Conservation (phyloP, 2,329 filamentous ascomycete genomes). For the Corniculantispora saksenae region DNA sequence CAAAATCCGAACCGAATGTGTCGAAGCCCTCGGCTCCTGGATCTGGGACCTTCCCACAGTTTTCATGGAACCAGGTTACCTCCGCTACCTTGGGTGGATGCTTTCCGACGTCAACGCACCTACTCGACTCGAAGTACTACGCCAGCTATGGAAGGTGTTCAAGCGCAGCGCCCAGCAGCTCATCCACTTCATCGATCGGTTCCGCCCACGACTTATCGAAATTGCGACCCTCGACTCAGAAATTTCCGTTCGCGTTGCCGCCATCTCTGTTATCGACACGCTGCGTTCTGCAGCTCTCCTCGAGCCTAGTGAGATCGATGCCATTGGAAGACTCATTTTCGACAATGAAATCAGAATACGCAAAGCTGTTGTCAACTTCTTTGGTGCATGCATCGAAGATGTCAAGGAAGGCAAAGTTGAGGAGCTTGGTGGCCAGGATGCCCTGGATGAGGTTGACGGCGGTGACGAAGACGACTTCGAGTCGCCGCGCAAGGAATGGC, state of each 20-base stretch:
- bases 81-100: conserved; percentile 95
- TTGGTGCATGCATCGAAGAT: conserved; percentile 83
- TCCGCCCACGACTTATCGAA: conserved; percentile 83
- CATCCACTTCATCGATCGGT: conserved; percentile 90
- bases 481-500: conserved; percentile 78
- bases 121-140: conserved; percentile 82
- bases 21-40: conserved; percentile 85
- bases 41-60: conserved; percentile 80
- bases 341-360: conserved; percentile 83
- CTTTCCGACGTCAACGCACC: conserved; percentile 76
- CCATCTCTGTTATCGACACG: conserved; percentile 79
- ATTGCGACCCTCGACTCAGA: conserved; percentile 89
- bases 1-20: conserved; percentile 84
- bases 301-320: conserved; percentile 88
- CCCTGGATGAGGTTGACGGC: conserved; percentile 72
- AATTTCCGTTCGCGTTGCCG: conserved; percentile 73
- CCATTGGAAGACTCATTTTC: conserved; percentile 83
- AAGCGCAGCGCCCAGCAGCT: conserved; percentile 79
- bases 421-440: conserved; percentile 78
- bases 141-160: conserved; percentile 78
- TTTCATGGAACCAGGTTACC: conserved; percentile 87
- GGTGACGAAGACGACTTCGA: conserved; percentile 75
- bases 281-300: conserved; percentile 83
- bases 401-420: conserved; percentile 78
- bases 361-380: conserved; percentile 87